Evolutionary conservation across 495 filamentous ascomycete species (phyloP).

Genomic region (Xanthoparmelia taractica): DNA sequence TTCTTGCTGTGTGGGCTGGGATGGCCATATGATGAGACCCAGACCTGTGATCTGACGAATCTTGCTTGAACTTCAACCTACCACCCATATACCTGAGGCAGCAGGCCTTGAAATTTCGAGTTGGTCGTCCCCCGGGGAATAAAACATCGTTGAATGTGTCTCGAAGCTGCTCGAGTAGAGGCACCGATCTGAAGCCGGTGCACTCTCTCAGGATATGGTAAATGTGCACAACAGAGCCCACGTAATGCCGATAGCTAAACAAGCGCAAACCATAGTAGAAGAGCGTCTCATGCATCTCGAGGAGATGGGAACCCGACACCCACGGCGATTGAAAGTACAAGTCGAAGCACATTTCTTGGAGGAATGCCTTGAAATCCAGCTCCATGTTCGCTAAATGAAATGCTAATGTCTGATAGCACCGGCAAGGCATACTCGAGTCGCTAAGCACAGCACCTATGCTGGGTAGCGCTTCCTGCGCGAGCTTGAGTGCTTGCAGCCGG

Average conservation of each 20-base stretch:
- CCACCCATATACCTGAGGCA: slow-evolving; percentile 26
- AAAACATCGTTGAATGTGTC: slow-evolving; percentile 18
- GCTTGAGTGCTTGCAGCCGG: slow-evolving; percentile 25
- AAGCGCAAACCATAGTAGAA: slow-evolving; percentile 28
- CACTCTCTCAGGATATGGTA: slow-evolving; percentile 24
- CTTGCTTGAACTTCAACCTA: slow-evolving; percentile 22
- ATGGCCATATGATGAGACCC: slow-evolving; percentile 24
- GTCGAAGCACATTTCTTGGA: slow-evolving; percentile 22
- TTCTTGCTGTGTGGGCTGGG: slow-evolving; percentile 24
- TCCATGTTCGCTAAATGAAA: slow-evolving; percentile 24
- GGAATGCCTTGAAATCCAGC: slow-evolving; percentile 21
- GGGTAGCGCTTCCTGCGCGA: slow-evolving; percentile 22
- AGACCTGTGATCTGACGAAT: slow-evolving; percentile 17
- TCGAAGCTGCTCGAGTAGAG: slow-evolving; percentile 23
- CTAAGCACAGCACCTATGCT: slow-evolving; percentile 19
- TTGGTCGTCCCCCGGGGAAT: slow-evolving; percentile 26
- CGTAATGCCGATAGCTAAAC: slow-evolving; percentile 24
- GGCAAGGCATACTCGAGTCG: slow-evolving; percentile 25
- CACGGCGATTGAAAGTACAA: slow-evolving; percentile 27
- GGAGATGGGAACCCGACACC: slow-evolving; percentile 24
- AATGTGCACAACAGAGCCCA: slow-evolving; percentile 26
- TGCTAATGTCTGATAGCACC: slow-evolving; percentile 26
- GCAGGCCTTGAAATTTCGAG: slow-evolving; percentile 23
- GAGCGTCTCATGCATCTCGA: slow-evolving; percentile 24
- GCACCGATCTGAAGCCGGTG: slow-evolving; percentile 17